Conservation (phyloP, 495 filamentous ascomycete species). For the Neurospora intermedia region DNA sequence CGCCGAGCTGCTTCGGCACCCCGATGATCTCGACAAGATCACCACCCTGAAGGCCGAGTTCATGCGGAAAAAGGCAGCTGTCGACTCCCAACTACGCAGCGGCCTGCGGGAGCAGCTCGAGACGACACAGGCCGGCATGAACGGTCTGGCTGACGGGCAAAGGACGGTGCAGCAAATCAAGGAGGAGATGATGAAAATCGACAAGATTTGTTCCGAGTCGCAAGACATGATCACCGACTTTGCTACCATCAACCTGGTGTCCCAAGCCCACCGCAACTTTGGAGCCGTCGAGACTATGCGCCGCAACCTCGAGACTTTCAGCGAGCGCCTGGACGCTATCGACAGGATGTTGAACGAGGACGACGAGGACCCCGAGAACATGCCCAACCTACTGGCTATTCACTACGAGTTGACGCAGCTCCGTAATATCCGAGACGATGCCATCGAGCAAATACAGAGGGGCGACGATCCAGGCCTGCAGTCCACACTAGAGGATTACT, state of each 20-base stretch:
- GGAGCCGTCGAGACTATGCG: slow-evolving; percentile 87
- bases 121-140: slow-evolving; percentile 85
- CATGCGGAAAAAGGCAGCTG: slow-evolving; percentile 79
- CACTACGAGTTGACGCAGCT: slow-evolving; percentile 88
- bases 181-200: slow-evolving; percentile 97
- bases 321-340: slow-evolving; percentile 59
- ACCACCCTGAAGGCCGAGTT: slow-evolving; percentile 82
- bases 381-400: slow-evolving; percentile 78
- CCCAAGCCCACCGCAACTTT: slow-evolving; percentile 90
- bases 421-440: slow-evolving; percentile 87
- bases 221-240: slow-evolving; percentile 96
- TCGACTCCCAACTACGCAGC: slow-evolving; percentile 80
- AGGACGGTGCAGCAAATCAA: slow-evolving; percentile 79
- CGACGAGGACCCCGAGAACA: slow-evolving; percentile 72
- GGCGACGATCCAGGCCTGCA: slow-evolving; percentile 62
- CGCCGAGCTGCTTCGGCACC: slow-evolving; percentile 59
- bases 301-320: slow-evolving; percentile 74
- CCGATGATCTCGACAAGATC: slow-evolving; percentile 94
- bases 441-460: slow-evolving; percentile 84
- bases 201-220: slow-evolving; percentile 90
- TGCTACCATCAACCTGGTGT: slow-evolving; percentile 87
- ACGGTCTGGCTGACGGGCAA: slow-evolving; percentile 73
- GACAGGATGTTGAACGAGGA: slow-evolving; percentile 69
- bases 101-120: slow-evolving; percentile 85
- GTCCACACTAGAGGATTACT: slow-evolving; percentile 76